phyloP scores from a whole-genome alignment of 176 grass and related monocot genomes.

The Oryza meyeriana region DNA sequence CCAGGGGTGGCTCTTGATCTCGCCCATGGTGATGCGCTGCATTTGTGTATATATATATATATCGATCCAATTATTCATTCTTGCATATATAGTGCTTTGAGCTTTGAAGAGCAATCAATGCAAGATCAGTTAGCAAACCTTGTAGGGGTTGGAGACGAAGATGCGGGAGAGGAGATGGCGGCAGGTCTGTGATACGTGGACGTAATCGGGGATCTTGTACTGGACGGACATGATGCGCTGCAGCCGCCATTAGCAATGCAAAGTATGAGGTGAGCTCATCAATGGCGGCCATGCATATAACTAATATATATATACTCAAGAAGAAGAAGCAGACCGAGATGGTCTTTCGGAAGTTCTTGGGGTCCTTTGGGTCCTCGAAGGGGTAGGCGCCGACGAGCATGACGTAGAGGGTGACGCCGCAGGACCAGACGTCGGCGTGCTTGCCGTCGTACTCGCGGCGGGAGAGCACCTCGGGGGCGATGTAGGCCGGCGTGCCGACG shows the following conservation, averaged over 20 bases:
- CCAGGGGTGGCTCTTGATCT: constrained; percentile 85
- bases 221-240: constrained; percentile 60
- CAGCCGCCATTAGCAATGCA: not conserved
- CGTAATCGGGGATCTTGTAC: constrained; percentile 83
- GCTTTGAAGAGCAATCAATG: too few relatives aligned
- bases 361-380: constrained; percentile 78
- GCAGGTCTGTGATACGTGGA: constrained; percentile 79
- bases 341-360: constrained; percentile 80
- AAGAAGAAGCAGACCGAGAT: constrained; percentile 30
- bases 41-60: too few relatives aligned
- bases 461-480: constrained; percentile 73
- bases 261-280: too few relatives aligned
- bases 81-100: too few relatives aligned
- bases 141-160: constrained; percentile 62
- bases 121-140: constrained; percentile 17
- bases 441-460: constrained; percentile 65
- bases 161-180: constrained; percentile 77
- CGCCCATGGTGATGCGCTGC: constrained; percentile 73
- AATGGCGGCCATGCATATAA: too few relatives aligned
- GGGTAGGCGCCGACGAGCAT: constrained; percentile 92
- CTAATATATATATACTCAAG: too few relatives aligned
- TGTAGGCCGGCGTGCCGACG: constrained; percentile 79
- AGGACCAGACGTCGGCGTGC: constrained; percentile 94
- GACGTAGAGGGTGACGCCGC: constrained; percentile 84
- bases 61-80: too few relatives aligned